Conservation (phyloP, 768 basidiomycete species). For the Lyophyllum decastes region DNA sequence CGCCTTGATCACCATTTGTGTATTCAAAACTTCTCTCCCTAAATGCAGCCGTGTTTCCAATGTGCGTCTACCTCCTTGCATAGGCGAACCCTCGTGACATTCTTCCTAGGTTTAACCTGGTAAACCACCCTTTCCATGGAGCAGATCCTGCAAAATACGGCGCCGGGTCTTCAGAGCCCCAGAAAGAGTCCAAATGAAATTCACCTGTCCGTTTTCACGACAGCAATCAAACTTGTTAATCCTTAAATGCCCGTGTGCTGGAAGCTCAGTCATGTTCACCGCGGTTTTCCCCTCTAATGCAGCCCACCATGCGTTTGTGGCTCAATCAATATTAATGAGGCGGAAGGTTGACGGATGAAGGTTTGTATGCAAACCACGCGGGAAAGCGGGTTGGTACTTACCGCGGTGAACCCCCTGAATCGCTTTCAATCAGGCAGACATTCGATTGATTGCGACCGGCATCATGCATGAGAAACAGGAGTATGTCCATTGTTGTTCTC, state of each 20-base stretch:
- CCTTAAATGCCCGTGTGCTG: not conserved
- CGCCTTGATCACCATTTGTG: constrained; percentile 1
- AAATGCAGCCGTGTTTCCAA: constrained; percentile 65
- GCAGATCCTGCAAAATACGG: constrained; percentile 83
- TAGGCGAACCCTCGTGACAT: constrained; percentile 2
- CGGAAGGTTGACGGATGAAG: too few relatives aligned
- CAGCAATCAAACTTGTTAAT: not conserved
- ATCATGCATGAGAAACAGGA: too few relatives aligned
- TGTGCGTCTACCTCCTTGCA: constrained; percentile 45
- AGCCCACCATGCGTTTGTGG: too few relatives aligned
- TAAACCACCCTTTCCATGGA: constrained; percentile 88
- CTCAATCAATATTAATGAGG: too few relatives aligned
- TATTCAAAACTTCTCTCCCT: constrained; percentile 11
- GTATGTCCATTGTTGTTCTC: too few relatives aligned
- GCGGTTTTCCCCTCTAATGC: not conserved
- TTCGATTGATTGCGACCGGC: too few relatives aligned
- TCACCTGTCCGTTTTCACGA: not conserved
- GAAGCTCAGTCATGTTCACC: not conserved
- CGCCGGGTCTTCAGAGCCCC: constrained; percentile 27
- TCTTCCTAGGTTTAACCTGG: constrained; percentile 86
- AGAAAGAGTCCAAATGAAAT: constrained; percentile 19
- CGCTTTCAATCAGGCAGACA: too few relatives aligned
- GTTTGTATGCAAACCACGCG: too few relatives aligned
- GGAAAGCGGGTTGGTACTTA: too few relatives aligned
- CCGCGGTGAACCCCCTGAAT: too few relatives aligned